These are phyloP conservation scores for Speleostelium caveatum DNA, from an alignment of 78 protist species.

Conservation along the genomic window DNA sequence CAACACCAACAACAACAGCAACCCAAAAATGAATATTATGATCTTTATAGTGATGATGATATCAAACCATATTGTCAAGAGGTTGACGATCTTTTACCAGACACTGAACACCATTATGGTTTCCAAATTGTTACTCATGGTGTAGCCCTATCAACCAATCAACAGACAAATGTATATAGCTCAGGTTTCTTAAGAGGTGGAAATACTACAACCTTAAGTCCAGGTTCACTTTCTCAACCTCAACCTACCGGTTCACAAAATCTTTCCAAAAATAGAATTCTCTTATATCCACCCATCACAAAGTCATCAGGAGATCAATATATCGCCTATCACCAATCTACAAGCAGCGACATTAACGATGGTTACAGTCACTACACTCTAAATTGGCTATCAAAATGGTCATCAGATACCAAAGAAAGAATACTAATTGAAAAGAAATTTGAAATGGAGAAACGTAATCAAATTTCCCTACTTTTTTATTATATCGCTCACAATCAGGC, in stretches of 20 bases:
- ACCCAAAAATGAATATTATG: background rate
- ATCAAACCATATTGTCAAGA: conserved; percentile 51
- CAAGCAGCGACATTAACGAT: background rate
- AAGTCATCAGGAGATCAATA: background rate
- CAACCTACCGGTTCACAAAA: conserved; percentile 9
- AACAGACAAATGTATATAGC: conserved; percentile 53
- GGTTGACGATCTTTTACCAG: conserved; percentile 52
- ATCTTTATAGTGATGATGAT: conserved; percentile 35
- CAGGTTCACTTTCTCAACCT: background rate
- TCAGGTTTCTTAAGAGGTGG: conserved; percentile 23
- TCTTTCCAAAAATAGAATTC: background rate
- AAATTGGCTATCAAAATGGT: conserved; percentile 44
- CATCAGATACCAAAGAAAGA: conserved; percentile 39
- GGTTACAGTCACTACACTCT: conserved; percentile 64
- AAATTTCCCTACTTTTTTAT: conserved; percentile 9
- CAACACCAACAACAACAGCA: background rate
- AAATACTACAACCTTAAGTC: background rate
- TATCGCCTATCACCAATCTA: background rate
- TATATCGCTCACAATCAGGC: conserved; percentile 31
- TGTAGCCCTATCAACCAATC: background rate
- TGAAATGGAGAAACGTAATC: conserved; percentile 24
- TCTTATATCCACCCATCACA: conserved; percentile 21
- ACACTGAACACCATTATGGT: conserved; percentile 60
- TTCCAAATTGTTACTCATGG: conserved; percentile 59
- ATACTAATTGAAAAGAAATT: conserved; percentile 30